These are phyloP conservation scores for Corchorus olitorius DNA, from an alignment of 345 rosid genomes.

Conservation along the genomic window DNA sequence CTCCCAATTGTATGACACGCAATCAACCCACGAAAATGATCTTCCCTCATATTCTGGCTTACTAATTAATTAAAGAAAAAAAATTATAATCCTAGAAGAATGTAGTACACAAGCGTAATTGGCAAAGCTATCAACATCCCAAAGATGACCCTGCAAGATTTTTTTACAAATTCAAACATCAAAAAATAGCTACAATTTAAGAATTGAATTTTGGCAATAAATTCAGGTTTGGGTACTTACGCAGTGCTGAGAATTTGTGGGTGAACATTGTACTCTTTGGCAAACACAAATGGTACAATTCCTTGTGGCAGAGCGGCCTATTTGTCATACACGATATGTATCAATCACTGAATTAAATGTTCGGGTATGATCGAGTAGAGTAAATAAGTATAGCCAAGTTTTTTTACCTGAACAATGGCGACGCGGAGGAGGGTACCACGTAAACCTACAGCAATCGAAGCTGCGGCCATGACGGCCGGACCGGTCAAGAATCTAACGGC, in stretches of 20 bases:
- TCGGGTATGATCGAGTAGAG: too few relatives aligned
- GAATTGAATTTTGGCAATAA: neutral
- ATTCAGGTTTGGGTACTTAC: conserved; percentile 37
- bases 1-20: conserved; percentile 1
- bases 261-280: conserved; percentile 88
- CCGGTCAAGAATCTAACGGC: conserved; percentile 91
- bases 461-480: conserved; percentile 92
- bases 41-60: conserved; percentile 29
- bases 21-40: conserved; percentile 15
- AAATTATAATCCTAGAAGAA: conserved; percentile 70
- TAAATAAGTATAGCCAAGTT: neutral
- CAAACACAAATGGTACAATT: conserved; percentile 89
- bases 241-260: conserved; percentile 84
- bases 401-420: conserved; percentile 89
- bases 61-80: conserved; percentile 12
- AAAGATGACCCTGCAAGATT: conserved; percentile 82
- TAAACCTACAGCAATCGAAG: conserved; percentile 78
- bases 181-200: too few relatives aligned
- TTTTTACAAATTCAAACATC: neutral
- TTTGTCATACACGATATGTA: conserved; percentile 8
- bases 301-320: conserved; percentile 92
- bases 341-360: too few relatives aligned
- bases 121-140: conserved; percentile 98
- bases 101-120: conserved; percentile 87
- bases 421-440: conserved; percentile 81